Evolutionary conservation across 495 filamentous ascomycete genomes (phyloP).

Genomic region (Stereocaulon alpinum): DNA sequence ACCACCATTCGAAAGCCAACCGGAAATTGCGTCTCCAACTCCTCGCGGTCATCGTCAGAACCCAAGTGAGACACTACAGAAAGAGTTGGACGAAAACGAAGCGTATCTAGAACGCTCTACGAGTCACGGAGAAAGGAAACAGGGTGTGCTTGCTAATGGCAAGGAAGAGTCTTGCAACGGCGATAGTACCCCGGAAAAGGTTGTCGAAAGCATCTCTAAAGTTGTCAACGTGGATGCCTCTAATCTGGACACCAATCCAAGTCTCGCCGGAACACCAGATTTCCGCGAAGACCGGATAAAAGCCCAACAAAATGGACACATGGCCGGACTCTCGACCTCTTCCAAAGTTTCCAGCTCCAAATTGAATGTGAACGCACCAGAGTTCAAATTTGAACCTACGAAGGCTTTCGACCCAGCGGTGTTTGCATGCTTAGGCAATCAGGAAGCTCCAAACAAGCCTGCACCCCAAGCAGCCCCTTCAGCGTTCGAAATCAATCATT

Average conservation of each 20-base stretch:
- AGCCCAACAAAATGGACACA: background rate
- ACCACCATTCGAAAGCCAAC: slow-evolving; percentile 18
- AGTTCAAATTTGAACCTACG: slow-evolving; percentile 72
- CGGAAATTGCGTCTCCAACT: slow-evolving; percentile 52
- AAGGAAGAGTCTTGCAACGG: slow-evolving; percentile 24
- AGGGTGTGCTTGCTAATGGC: slow-evolving; percentile 43
- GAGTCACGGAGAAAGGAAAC: slow-evolving; percentile 38
- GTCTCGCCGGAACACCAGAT: slow-evolving; percentile 24
- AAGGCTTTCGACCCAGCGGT: slow-evolving; percentile 51
- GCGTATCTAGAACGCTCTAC: slow-evolving; percentile 70
- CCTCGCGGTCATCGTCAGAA: slow-evolving; percentile 57
- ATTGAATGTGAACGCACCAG: slow-evolving; percentile 77
- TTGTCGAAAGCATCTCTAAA: background rate
- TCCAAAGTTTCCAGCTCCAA: slow-evolving; percentile 62
- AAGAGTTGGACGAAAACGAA: slow-evolving; percentile 67
- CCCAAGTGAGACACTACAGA: slow-evolving; percentile 63
- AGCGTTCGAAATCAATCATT: background rate
- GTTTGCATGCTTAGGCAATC: slow-evolving; percentile 43
- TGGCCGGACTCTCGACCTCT: slow-evolving; percentile 38
- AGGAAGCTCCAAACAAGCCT: background rate
- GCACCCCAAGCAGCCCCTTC: background rate
- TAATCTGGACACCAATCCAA: slow-evolving; percentile 37
- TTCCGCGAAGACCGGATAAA: background rate
- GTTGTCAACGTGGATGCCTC: slow-evolving; percentile 45
- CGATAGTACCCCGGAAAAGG: background rate